Evolutionary conservation across 306 rosid genomes (phyloP), one percentile per base, ranked within the genome.

Genomic region (Lagenaria siceraria): DNA sequence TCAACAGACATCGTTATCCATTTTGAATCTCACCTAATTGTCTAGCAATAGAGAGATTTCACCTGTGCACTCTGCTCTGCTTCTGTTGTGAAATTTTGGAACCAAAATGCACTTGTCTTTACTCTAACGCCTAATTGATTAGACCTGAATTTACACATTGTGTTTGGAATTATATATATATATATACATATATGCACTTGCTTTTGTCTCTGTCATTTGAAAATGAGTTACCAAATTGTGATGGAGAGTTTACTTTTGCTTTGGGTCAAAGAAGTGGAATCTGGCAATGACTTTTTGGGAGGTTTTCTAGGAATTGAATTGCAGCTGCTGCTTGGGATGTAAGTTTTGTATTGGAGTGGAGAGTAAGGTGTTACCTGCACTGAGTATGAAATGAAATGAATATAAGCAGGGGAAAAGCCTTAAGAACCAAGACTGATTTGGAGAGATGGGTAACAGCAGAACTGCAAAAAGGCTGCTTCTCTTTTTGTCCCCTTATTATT

Each of bases 291-390:
- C 73, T 81, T 78, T 19, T 35, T 27, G 72, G 25, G 58, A 76
- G n/a, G n/a, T 65, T 79, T 87, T 78, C 42, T 64, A 83, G 77
- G 77, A 82, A 77, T 84, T 78, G 81, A 70, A 42, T 6, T 12
- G 38, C 15, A 68, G 88, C 89, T 88, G 88, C 89, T 88, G 96
- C 93, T 91, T 93, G 82, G 71, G 82, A 61, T 53, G 59, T 68
- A 91, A 91, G 98, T 83, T 79, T 86, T 80, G 55, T 82, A 14
- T 69, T 52, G 78, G 92, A 85, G 85, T 82, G 89, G 91, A 85
- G 84, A 85, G 84, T 83, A 84, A 82, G 87, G 78, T 87, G 86
- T 86, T 84, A 87, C 86, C 90, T 80, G 81, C 76, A 88, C 46
- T 82, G 81, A 71, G 71, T 48, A 78, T 78, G 72, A 64, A 35